Base-by-base conservation (phyloP, 805 yeast genomes). In the Ogataea pini region DNA sequence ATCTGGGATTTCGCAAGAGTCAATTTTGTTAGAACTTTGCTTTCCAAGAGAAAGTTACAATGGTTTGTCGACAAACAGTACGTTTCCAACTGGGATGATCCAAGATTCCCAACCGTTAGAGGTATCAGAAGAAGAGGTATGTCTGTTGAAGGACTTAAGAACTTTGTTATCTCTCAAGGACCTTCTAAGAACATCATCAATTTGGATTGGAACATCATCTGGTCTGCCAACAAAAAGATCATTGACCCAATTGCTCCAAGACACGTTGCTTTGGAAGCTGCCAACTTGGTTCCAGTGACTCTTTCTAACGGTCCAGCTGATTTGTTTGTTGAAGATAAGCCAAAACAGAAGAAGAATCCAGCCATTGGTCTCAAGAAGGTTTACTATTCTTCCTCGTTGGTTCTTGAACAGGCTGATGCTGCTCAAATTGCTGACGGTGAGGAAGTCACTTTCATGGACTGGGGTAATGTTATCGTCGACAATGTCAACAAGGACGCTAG, bases 111-210 rank as follows among this genome's bases (percentile, higher is more conserved):
- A 59, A 94, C 99, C 40, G 96, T 94, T 33, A 85, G 98, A 72
- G 99, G 99, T 76, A 97, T 92, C 46, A 89, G 97, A 77, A 85
- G 99, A 79, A 87, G 99, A 77, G 99, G 99, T 76, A 94, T 94
- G 99, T 83, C 97, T 33, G 95, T 94, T 55, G 97, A 94, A 75
- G 99, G 98, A 57, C 82, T 94, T 69, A 83, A 92, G 72, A 87
- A 88, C 78, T 94, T 94, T 63, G 87, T 94, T 58, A 77, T 94
- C 53, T 80, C 96, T 43, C 98, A 94, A 76, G 99, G 99, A 63
- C 99, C 99, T 34, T 92, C 98, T 40, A 89, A 86, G 75, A 94
- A 94, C 76, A 90, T 94, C 63, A 85, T 94, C 67, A 94, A 95
- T 77, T 77, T 94, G 67, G 99, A 94, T 70, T 94, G 99, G 99